These are phyloP conservation scores for Prunus fruticosa DNA, from an alignment of 306 rosid species.

Conservation along the genomic window DNA sequence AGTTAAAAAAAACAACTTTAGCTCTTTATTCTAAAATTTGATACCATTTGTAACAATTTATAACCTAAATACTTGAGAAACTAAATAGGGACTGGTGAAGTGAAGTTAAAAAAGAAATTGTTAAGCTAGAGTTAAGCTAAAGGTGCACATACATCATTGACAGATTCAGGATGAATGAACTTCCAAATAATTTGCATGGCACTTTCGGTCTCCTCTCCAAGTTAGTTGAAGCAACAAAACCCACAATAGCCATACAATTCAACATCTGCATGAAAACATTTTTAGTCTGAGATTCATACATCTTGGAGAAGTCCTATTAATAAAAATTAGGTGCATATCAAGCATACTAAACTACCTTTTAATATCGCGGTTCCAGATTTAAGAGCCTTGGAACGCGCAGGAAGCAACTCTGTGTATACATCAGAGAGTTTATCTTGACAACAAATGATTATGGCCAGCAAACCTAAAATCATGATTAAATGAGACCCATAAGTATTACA, in stretches of 20 bases:
- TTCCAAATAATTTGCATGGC: slow-evolving; percentile 36
- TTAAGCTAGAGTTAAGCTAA: background rate
- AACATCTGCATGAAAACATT: slow-evolving; percentile 23
- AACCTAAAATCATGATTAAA: slow-evolving; percentile 18
- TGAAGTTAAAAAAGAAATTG: background rate
- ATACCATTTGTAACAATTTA: background rate
- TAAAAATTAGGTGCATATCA: background rate
- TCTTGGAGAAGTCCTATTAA: background rate
- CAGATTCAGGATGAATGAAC: slow-evolving; percentile 16
- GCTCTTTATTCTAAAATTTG: background rate
- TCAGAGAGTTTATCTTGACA: slow-evolving; percentile 22
- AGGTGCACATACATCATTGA: slow-evolving; percentile 11
- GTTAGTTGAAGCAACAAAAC: slow-evolving; percentile 26
- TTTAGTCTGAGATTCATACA: background rate
- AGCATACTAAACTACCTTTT: slow-evolving; percentile 12
- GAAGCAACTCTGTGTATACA: slow-evolving; percentile 23
- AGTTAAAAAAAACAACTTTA: background rate
- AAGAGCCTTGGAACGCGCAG: slow-evolving; percentile 15
- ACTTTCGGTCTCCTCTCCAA: slow-evolving; percentile 18
- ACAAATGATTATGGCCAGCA: slow-evolving; percentile 28
- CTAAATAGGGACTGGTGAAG: background rate
- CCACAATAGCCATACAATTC: slow-evolving; percentile 31
- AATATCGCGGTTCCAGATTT: background rate
- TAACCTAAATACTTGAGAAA: background rate
- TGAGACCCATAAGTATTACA: background rate